Conservation (phyloP, 225 moss, liverwort and hornwort species). For the Asterella californica region DNA sequence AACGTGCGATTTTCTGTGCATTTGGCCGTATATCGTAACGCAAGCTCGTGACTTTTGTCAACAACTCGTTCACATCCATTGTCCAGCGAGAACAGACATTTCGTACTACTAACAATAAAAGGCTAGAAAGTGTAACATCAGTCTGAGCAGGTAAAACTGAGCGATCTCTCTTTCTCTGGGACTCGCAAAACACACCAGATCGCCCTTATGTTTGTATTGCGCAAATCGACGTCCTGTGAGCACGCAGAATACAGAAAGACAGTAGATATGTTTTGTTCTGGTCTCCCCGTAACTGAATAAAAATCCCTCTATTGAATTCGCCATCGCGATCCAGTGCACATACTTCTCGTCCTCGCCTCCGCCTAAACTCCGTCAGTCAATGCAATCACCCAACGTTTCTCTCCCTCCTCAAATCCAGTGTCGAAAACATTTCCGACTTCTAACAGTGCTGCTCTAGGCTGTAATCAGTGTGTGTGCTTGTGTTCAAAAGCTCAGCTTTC, state of each 20-base stretch:
- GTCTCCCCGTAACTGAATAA: slow-evolving; percentile 57
- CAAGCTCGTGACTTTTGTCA: background rate
- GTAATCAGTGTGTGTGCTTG: background rate
- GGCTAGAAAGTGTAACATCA: no score
- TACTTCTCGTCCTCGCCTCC: background rate
- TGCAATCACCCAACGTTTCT: background rate
- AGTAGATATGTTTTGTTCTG: slow-evolving; percentile 53
- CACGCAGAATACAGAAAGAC: slow-evolving; percentile 57
- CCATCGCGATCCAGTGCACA: slow-evolving; percentile 20
- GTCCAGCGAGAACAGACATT: background rate
- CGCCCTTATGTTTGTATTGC: slow-evolving; percentile 54
- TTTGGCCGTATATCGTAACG: background rate
- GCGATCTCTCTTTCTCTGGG: background rate
- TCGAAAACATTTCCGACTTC: background rate
- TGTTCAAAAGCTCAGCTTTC: background rate
- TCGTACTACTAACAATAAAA: no score
- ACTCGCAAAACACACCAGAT: slow-evolving; percentile 44
- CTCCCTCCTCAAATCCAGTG: background rate
- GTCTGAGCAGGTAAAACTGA: background rate
- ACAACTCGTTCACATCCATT: background rate
- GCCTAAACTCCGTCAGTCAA: background rate
- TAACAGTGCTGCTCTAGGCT: background rate
- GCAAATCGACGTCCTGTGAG: slow-evolving; percentile 63
- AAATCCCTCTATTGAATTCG: slow-evolving; percentile 59
- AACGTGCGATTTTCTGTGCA: background rate